Conservation (phyloP, 2,329 filamentous ascomycete species). For the Alternaria triticimaculans region DNA sequence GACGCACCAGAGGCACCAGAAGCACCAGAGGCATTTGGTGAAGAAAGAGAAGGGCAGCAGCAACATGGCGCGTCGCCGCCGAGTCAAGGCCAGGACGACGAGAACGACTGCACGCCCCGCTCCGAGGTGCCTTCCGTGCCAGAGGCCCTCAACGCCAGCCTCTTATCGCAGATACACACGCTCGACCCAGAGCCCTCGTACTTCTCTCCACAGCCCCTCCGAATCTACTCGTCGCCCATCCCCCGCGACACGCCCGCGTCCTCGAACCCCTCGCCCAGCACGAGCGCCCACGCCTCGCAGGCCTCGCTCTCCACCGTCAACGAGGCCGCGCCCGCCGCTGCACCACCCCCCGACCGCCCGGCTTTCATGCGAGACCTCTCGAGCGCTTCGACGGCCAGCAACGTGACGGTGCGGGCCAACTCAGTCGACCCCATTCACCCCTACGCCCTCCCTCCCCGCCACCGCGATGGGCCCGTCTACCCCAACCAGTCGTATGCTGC, state of each 20-base stretch:
- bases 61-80: constrained; percentile 13
- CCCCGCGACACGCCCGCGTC: constrained; percentile 39
- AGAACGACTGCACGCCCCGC: constrained; percentile 50
- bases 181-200: constrained; percentile 44
- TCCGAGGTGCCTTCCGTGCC: constrained; percentile 48
- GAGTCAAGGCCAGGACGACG: constrained; percentile 22
- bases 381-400: constrained; percentile 51
- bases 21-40: background rate
- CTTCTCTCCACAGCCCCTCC: constrained; percentile 50
- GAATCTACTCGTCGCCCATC: constrained; percentile 41
- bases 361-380: constrained; percentile 51
- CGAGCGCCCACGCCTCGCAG: constrained; percentile 36
- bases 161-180: constrained; percentile 25
- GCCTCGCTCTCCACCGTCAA: constrained; percentile 27
- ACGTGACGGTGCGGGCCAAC: constrained; percentile 49
- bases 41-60: background rate
- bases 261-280: constrained; percentile 39
- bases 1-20: constrained; percentile 10
- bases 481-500: constrained; percentile 60
- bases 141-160: constrained; percentile 28
- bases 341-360: constrained; percentile 43
- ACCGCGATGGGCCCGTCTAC: constrained; percentile 49
- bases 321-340: constrained; percentile 14
- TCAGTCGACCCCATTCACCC: constrained; percentile 33
- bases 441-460: constrained; percentile 22